Conservation (phyloP, 2,329 filamentous ascomycete species). For the Xylaria sp. region DNA sequence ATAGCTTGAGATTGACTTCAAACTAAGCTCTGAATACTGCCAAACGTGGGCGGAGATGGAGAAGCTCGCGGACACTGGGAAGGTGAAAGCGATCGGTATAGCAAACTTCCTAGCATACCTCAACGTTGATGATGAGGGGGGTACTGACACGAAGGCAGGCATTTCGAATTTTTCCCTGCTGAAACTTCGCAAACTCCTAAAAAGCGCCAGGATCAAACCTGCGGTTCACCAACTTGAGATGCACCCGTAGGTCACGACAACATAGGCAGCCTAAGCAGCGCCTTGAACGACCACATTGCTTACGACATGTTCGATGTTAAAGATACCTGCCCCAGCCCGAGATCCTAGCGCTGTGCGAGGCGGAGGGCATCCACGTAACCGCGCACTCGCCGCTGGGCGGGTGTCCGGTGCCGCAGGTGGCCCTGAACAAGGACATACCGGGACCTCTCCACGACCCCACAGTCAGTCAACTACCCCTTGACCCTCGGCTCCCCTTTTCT, state of each 20-base stretch:
- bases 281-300: too few relatives aligned
- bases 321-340: slow-evolving; percentile 22
- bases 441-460: slow-evolving; percentile 13
- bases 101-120: background rate
- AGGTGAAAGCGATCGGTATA: slow-evolving; percentile 16
- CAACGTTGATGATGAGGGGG: background rate
- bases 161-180: slow-evolving; percentile 20
- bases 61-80: slow-evolving; percentile 16
- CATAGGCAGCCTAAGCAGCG: too few relatives aligned
- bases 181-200: slow-evolving; percentile 12
- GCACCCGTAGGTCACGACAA: slow-evolving; percentile 13
- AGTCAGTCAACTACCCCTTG: background rate
- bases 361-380: slow-evolving; percentile 14
- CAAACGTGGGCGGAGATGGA: slow-evolving; percentile 23
- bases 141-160: slow-evolving; percentile 8
- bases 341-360: slow-evolving; percentile 13
- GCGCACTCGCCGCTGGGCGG: slow-evolving; percentile 21
- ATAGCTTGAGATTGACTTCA: slow-evolving; percentile 8
- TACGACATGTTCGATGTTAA: background rate
- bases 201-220: slow-evolving; percentile 11
- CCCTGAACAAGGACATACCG: slow-evolving; percentile 13
- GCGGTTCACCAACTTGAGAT: slow-evolving; percentile 21
- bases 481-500: background rate
- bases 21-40: slow-evolving; percentile 12
- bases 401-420: slow-evolving; percentile 8